These are phyloP conservation scores for Plantago lanceolata DNA, from an alignment of 305 asterid species.

Conservation along the genomic window DNA sequence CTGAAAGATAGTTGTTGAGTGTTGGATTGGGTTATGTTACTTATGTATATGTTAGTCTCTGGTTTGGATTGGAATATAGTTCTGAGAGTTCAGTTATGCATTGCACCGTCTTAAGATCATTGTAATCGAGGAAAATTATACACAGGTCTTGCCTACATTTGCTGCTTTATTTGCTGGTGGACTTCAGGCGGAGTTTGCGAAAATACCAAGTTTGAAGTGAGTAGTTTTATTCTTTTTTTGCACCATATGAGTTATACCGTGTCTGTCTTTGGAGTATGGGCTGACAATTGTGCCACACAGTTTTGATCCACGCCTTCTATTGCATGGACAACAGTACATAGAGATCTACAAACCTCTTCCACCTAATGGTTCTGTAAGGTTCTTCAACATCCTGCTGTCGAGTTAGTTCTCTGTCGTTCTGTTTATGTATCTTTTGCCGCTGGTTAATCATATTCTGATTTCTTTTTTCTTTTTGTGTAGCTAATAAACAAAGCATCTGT, in stretches of 20 bases:
- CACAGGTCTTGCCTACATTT: conserved; percentile 87
- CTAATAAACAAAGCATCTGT: conserved; percentile 54
- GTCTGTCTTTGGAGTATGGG: conserved; percentile 11
- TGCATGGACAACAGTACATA: conserved; percentile 83
- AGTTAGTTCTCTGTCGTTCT: conserved; percentile 14
- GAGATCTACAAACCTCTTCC: conserved; percentile 91
- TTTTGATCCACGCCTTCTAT: conserved; percentile 69
- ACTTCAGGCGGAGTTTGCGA: conserved; percentile 27
- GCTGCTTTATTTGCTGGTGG: conserved; percentile 53
- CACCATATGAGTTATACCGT: neutral
- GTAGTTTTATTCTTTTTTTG: conserved; percentile 24
- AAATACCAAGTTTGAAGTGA: conserved; percentile 64
- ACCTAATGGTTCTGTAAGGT: conserved; percentile 67
- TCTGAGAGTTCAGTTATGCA: neutral
- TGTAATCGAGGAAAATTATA: too few relatives aligned
- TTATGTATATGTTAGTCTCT: too few relatives aligned
- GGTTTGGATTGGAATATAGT: too few relatives aligned
- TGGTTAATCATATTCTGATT: conserved; percentile 21
- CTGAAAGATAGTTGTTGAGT: conserved; percentile 5
- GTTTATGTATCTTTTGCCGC: conserved; percentile 17
- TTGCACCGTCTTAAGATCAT: too few relatives aligned
- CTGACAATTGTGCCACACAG: conserved; percentile 31
- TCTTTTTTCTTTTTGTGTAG: conserved; percentile 54
- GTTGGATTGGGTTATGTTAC: neutral
- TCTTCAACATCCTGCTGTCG: conserved; percentile 21